Evolutionary conservation across 163 green algal genomes (phyloP), one percentile per base, ranked within the genome.

Genomic region (Chlamydomonas reinhardtii): DNA sequence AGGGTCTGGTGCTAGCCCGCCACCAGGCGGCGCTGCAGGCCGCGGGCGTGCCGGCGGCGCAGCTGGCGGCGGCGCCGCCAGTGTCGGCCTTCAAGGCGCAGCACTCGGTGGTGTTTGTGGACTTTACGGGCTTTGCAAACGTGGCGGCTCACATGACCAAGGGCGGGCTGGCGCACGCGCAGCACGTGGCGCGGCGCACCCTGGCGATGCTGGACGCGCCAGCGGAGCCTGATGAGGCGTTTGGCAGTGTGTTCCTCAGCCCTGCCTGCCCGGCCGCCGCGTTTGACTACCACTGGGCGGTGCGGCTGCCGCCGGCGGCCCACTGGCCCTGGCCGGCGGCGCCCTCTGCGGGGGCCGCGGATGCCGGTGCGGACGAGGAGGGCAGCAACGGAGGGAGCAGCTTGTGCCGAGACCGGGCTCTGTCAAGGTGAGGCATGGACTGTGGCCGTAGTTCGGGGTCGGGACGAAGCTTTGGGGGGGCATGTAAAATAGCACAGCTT

Each of bases 101-200:
- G 19, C 35, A 48, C 24, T 9, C 59, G 12, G 70, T 86, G 34
- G 70, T 86, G 6, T 74, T 86, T 35, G 14, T 85, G 19, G 94
- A 96, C 70, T 34, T 59, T 48, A 90, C 65, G 31, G 94, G 94
- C 68, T 95, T 80, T 64, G 20, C 87, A 31, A 93, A 93, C 64
- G 71, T 91, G 25, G 85, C 90, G 19, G 81, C 90, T 20, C n/a
- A 54, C 29, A 77, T 96, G 31, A 91, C 86, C 19, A 83, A 73
- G 16, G 89, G 85, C 11, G 74, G 73, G 15, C 83, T 96, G 34
- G 75, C 83, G 29, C 87, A 91, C 74, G 90, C 81, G 32, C 78
- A 88, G 62, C 25, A 68, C 17, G 64, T 88, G 16, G 94, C 94
- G 20, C n/a, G 56, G 4, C 74, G 73, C 73, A 90, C 82, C 17